Percentiles rank a stretch among this genome's conserved stretches.
These are phyloP conservation scores for Craspedostauros australis DNA, from an alignment of 108 stramenopile genomes.

Conservation along the genomic window DNA sequence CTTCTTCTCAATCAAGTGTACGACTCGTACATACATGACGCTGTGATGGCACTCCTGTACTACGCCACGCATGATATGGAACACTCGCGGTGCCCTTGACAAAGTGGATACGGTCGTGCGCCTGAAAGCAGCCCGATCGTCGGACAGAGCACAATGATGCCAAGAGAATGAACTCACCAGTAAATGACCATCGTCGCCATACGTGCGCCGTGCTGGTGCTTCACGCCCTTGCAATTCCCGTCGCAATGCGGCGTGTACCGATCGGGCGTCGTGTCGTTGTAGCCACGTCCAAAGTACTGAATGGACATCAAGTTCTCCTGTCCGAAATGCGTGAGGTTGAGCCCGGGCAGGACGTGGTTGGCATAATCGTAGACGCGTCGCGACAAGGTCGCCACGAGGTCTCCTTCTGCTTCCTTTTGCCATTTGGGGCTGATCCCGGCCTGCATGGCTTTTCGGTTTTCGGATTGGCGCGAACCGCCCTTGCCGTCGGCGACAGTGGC, in stretches of 20 bases:
- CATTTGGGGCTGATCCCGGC: slow-evolving; percentile 68
- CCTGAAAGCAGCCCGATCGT: no score
- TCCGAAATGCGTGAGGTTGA: slow-evolving; percentile 60
- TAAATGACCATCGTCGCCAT: slow-evolving; percentile 95
- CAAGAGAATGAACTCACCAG: slow-evolving; percentile 38
- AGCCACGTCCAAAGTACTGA: slow-evolving; percentile 80
- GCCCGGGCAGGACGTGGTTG: slow-evolving; percentile 69
- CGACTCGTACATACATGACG: no score
- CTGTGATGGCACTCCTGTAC: no score
- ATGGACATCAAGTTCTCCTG: slow-evolving; percentile 85
- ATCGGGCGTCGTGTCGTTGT: slow-evolving; percentile 69
- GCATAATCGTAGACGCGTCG: slow-evolving; percentile 74
- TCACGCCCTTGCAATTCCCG: slow-evolving; percentile 47
- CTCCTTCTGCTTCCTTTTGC: slow-evolving; percentile 45
- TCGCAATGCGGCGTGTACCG: slow-evolving; percentile 92
- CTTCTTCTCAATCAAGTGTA: no score
- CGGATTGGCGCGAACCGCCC: slow-evolving; percentile 56
- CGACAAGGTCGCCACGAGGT: slow-evolving; percentile 56
- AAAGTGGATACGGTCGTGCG: no score
- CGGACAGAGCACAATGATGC: no score
- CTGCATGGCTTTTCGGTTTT: slow-evolving; percentile 73
- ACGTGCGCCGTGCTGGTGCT: slow-evolving; percentile 64
- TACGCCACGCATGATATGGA: no score
- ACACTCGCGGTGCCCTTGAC: no score
- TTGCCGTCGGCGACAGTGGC: slow-evolving; percentile 83